Evolutionary conservation across 306 rosid species (phyloP), one percentile per base, ranked within the genome.

Genomic region (Vicia sativa): DNA sequence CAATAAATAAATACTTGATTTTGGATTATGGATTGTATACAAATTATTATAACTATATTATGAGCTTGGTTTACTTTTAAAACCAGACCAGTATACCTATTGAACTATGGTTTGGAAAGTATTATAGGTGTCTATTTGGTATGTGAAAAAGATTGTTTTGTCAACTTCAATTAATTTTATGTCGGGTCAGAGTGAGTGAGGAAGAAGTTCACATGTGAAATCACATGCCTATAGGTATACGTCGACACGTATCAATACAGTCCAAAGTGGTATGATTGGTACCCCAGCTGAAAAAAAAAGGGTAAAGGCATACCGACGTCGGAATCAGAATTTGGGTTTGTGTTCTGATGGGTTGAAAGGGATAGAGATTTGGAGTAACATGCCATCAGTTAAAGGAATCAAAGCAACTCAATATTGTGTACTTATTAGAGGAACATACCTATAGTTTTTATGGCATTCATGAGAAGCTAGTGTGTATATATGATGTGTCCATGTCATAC

Each of bases 111-210:
- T 64, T 52, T 57, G 78, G 67, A 73, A 74, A 19, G 28, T 74
- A 69, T 26, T 35, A 11, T 66, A 59, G 65, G 60, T 59, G 75
- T 67, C 68, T 9, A 77, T 29, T 81, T 61, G 63, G 60, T 43
- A 45, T 37, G 2, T 31, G 82, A 54, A 42, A 77, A 53, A 66
- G 66, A 58, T 62, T 66, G 75, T 19, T 60, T 66, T 58, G 80
- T 78, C 78, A 74, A 66, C 75, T 78, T 70, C 45, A 49, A 34
- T 44, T 50, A 26, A 55, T 52, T 52, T 13, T 1, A 8, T 52
- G 57, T 52, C 31, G 57, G 57, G 31, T 19, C 3, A 52, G 31
- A 10, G 57, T 19, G 11, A 52, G 14, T 34, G 38, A 19, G 57
- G 3, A 31, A 52, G 9, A n/a, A 52, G 29, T 3, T 52, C 14